phyloP scores from a whole-genome alignment of 768 basidiomycete species.

The Rickenella mellea region DNA sequence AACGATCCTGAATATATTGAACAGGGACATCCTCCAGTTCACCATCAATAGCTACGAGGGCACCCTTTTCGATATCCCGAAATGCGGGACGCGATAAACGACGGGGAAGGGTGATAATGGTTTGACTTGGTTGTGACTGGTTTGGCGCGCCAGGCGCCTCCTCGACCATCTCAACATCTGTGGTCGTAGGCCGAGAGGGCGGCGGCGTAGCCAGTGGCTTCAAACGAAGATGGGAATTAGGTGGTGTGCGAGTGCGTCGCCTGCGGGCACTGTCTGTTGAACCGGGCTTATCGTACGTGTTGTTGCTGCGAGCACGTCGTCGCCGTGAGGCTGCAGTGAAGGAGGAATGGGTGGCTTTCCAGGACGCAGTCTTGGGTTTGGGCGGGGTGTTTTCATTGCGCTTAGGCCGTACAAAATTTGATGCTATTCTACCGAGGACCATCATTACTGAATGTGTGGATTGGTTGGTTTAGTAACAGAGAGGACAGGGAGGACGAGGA shows the following conservation, averaged over 20 bases:
- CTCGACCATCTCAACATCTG: constrained; percentile 3
- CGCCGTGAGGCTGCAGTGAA: neutral
- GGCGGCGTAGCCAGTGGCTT: neutral
- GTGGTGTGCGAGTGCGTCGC: neutral
- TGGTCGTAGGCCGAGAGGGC: neutral
- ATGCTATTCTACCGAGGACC: neutral
- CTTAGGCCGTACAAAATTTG: neutral
- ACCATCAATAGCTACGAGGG: constrained; percentile 44
- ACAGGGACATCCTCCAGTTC: constrained; percentile 41
- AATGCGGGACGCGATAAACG: constrained; percentile 55
- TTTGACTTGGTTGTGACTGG: too few species aligned
- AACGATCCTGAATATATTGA: constrained; percentile 50
- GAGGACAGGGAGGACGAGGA: neutral
- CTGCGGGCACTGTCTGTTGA: neutral
- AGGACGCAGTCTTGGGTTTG: neutral
- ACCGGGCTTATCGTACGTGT: neutral
- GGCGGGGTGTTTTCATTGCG: neutral
- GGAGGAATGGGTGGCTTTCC: neutral
- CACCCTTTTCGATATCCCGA: constrained; percentile 45
- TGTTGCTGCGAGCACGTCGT: neutral
- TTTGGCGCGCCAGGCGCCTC: neutral
- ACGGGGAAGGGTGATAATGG: constrained; percentile 43
- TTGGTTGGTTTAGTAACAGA: neutral
- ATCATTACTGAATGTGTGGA: neutral
- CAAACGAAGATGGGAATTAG: neutral